These are phyloP conservation scores for Coniophora puteana DNA, from an alignment of 1,284 basidiomycete genomes.

Conservation along the genomic window DNA sequence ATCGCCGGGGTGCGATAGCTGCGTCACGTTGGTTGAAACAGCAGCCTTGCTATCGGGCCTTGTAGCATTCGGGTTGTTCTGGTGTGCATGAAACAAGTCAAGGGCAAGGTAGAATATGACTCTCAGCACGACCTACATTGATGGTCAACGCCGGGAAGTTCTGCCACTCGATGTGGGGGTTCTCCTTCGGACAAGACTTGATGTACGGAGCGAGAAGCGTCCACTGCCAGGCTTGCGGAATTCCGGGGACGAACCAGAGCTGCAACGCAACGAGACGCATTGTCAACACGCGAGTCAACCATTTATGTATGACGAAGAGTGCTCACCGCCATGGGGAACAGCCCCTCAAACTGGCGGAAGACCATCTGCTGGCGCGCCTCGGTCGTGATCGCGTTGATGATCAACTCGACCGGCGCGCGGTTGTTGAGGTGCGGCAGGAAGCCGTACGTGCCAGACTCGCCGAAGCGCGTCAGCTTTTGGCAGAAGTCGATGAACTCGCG, in stretches of 20 bases:
- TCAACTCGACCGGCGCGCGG: constrained; percentile 48
- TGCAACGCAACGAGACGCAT: neutral
- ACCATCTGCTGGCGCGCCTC: constrained; percentile 68
- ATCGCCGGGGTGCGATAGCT: constrained; percentile 43
- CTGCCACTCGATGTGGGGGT: constrained; percentile 53
- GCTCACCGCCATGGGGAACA: constrained; percentile 65
- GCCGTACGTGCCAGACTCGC: constrained; percentile 61
- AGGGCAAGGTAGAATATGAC: neutral
- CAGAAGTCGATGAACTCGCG: constrained; percentile 62
- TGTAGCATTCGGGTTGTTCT: constrained; percentile 30
- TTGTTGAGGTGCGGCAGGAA: constrained; percentile 64
- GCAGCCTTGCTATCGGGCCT: constrained; percentile 20
- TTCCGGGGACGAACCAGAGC: constrained; percentile 31
- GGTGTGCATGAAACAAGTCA: constrained; percentile 1
- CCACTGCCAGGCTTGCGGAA: constrained; percentile 64
- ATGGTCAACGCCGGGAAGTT: constrained; percentile 53
- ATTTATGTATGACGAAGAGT: no score
- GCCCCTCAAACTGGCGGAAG: constrained; percentile 61
- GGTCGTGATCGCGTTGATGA: constrained; percentile 60
- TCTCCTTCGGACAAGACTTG: constrained; percentile 52
- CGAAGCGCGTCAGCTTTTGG: constrained; percentile 51
- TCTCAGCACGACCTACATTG: constrained; percentile 32
- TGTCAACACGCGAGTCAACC: constrained; percentile 3
- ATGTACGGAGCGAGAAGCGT: constrained; percentile 59
- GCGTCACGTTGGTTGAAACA: constrained; percentile 48